Percentiles rank a stretch among this genome's conserved stretches.
phyloP scores from a whole-genome alignment of 2,329 filamentous ascomycete genomes.

The Trichoderma arundinaceum region DNA sequence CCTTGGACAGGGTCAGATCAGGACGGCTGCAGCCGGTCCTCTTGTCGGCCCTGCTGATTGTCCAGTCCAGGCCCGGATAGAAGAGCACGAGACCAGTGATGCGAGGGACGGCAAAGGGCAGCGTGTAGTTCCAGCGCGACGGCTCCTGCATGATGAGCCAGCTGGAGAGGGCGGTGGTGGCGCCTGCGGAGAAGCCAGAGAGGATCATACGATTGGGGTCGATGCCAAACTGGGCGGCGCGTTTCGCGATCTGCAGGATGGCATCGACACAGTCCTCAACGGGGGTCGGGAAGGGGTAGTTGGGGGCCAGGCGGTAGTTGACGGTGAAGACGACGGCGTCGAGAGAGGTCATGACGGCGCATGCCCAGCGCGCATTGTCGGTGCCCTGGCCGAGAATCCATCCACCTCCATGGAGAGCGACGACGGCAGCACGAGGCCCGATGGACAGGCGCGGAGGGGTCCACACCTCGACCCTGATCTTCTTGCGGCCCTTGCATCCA shows the following conservation, averaged over 20 bases:
- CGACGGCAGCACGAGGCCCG: slow-evolving; percentile 57
- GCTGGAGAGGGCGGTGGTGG: slow-evolving; percentile 58
- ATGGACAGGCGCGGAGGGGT: slow-evolving; percentile 44
- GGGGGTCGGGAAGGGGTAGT: slow-evolving; percentile 66
- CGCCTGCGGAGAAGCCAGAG: slow-evolving; percentile 69
- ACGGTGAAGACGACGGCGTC: slow-evolving; percentile 67
- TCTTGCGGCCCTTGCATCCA: slow-evolving; percentile 44
- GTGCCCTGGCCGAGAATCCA: slow-evolving; percentile 68
- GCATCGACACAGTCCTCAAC: slow-evolving; percentile 71
- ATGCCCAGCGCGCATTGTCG: slow-evolving; percentile 67
- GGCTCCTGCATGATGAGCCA: slow-evolving; percentile 55
- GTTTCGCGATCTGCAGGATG: slow-evolving; percentile 62
- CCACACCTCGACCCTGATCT: slow-evolving; percentile 57
- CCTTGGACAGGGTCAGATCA: slow-evolving; percentile 62
- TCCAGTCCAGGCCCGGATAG: slow-evolving; percentile 69
- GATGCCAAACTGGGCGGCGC: slow-evolving; percentile 62
- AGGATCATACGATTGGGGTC: slow-evolving; percentile 62
- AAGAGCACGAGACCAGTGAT: slow-evolving; percentile 62
- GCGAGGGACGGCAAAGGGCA: slow-evolving; percentile 49
- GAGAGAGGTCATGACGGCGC: slow-evolving; percentile 56
- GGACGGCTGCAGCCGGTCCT: slow-evolving; percentile 59
- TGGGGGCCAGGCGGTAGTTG: slow-evolving; percentile 71
- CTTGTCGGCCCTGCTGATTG: slow-evolving; percentile 60
- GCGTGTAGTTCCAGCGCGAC: slow-evolving; percentile 47
- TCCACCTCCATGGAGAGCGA: slow-evolving; percentile 72